Conservation (phyloP, 164 flowering plant species). For the Tetracentron sinense region DNA sequence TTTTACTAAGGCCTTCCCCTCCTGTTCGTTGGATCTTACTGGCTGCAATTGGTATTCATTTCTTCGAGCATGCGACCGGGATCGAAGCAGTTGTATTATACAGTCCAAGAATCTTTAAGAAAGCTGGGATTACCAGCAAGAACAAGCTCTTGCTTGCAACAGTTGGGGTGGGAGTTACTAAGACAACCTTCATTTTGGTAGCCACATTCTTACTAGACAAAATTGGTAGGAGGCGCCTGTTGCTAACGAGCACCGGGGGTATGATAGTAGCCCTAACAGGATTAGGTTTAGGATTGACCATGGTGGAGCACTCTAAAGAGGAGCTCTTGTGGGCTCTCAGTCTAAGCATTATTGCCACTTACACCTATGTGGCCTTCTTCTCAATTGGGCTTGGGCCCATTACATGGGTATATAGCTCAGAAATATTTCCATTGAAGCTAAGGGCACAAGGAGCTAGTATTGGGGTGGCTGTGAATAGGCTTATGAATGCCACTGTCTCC, state of each 20-base stretch:
- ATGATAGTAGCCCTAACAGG: constrained; percentile 25
- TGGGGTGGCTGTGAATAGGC: constrained; percentile 46
- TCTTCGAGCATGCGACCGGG: constrained; percentile 62
- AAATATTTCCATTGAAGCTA: constrained; percentile 47
- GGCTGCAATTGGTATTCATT: constrained; percentile 51
- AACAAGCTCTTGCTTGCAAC: constrained; percentile 40
- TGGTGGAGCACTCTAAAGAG: constrained; percentile 17
- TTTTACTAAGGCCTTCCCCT: constrained; percentile 35
- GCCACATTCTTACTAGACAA: constrained; percentile 40
- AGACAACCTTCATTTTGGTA: constrained; percentile 19
- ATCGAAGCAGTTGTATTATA: constrained; percentile 47
- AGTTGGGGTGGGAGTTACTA: constrained; percentile 45
- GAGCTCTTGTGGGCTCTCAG: constrained; percentile 31
- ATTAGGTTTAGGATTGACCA: constrained; percentile 36
- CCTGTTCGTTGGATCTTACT: constrained; percentile 45
- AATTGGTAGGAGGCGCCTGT: constrained; percentile 37
- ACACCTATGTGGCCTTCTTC: constrained; percentile 35
- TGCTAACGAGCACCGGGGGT: constrained; percentile 31
- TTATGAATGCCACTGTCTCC: constrained; percentile 36
- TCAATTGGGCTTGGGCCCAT: constrained; percentile 41
- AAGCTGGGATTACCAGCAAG: constrained; percentile 40
- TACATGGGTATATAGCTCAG: constrained; percentile 51
- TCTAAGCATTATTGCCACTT: constrained; percentile 26
- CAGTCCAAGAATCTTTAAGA: constrained; percentile 51
- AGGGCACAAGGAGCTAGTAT: constrained; percentile 43